phyloP scores from a whole-genome alignment of 257 asterid genomes.

The Verbena officinalis region DNA sequence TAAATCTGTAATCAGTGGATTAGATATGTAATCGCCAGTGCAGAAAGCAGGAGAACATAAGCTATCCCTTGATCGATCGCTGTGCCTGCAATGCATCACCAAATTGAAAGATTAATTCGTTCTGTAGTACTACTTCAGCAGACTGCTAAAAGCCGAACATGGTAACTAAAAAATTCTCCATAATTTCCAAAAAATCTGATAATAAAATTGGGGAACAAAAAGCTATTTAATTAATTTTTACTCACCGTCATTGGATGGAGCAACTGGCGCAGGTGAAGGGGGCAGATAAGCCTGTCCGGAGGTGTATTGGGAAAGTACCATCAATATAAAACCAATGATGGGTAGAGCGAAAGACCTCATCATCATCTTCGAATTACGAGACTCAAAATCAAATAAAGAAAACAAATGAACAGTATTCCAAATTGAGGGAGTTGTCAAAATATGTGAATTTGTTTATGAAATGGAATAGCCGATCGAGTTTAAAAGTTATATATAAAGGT shows the following conservation, averaged over 20 bases:
- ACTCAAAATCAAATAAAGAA: slow-evolving; percentile 28
- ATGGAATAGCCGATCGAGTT: too few species aligned
- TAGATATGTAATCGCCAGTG: slow-evolving; percentile 65
- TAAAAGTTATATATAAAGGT: too few species aligned
- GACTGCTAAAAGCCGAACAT: too few species aligned
- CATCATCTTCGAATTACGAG: too few species aligned
- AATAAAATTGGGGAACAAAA: too few species aligned
- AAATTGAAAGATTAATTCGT: neutral
- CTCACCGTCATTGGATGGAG: slow-evolving; percentile 53
- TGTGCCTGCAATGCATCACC: slow-evolving; percentile 52
- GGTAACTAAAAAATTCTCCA: too few species aligned
- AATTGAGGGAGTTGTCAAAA: slow-evolving; percentile 6
- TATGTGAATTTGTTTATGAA: neutral
- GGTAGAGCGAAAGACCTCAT: slow-evolving; percentile 32
- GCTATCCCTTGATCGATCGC: slow-evolving; percentile 78
- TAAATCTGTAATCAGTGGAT: slow-evolving; percentile 40
- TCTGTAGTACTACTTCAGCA: neutral
- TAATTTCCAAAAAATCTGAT: neutral
- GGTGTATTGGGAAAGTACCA: slow-evolving; percentile 37
- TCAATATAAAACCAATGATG: slow-evolving; percentile 33
- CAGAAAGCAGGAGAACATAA: slow-evolving; percentile 51
- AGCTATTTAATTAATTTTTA: neutral
- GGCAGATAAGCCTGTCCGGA: slow-evolving; percentile 44
- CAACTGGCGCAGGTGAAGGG: slow-evolving; percentile 47
- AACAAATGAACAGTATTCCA: slow-evolving; percentile 3